Base-by-base conservation (phyloP, 106 monocot genomes). In the Narthecium ossifragum region DNA sequence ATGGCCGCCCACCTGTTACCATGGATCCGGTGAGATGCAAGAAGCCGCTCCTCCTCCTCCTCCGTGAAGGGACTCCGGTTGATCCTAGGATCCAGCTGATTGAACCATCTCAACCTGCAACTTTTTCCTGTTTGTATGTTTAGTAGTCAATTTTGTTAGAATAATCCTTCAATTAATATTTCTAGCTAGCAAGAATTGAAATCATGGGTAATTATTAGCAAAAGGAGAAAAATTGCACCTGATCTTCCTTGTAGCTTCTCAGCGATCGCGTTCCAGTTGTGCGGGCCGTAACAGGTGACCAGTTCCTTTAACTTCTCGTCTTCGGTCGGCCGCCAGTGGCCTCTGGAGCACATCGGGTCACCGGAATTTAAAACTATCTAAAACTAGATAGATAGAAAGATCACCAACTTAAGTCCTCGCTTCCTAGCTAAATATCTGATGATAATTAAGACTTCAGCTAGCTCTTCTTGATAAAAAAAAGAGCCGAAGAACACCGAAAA, bases 61-160 rank as follows among this genome's bases (percentile, higher is more conserved):
- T 79, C 70, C 7, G 82, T 82, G 73, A 90, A 90, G 8, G 90
- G 85, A 48, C 74, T 82, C 33, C 85, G 64, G 61, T 85, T 85
- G 46, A 90, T 90, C 52, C 82, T 65, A 20, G 90, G 90, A 57
- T 90, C 90, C 62, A 90, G 64, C 54, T 90, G 90, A 46, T 90
- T 90, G 76, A 85, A 85, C 90, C 90, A 90, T 71, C 90, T 82
- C 73, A 90, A 51, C 63, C 90, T 72, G 59, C 90, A 90, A 40
- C 90, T 90, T 65, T 90, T 90, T 33, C 90, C 90, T 90, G 75
- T 36, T 66, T 22, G 5, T 2, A 20, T 6, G 29, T 32, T 7
- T 52, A n/a, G n/a, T n/a, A n/a, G 14, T 14, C 20, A 31, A 51
- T 20, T n/a, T 32, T 41, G 61, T 28, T 22, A 32, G 12, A 2